phyloP scores from a whole-genome alignment of 331 rosid genomes.

The Erythrophleum ivorense region DNA sequence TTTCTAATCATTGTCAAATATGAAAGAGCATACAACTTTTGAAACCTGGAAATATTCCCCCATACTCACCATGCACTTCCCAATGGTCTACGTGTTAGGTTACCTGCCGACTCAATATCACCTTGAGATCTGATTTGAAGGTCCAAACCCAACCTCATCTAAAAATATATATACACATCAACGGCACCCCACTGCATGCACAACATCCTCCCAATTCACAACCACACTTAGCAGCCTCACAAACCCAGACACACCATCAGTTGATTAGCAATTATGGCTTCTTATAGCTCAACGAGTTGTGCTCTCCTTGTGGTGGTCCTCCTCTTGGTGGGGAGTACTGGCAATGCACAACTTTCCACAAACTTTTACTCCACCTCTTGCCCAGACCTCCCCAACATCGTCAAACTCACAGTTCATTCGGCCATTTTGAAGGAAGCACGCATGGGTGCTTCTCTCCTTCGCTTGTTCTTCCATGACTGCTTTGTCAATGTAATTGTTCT shows the following conservation, averaged over 20 bases:
- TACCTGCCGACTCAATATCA: conserved; percentile 43
- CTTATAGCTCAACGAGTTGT: conserved; percentile 33
- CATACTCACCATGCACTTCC: conserved; percentile 3
- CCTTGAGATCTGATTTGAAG: conserved; percentile 33
- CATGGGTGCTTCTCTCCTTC: conserved; percentile 95
- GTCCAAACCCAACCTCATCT: not conserved
- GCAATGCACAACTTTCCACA: conserved; percentile 64
- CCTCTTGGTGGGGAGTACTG: conserved; percentile 37
- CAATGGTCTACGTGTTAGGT: conserved; percentile 54
- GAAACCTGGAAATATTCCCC: not conserved
- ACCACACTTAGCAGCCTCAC: not conserved
- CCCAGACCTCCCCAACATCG: conserved; percentile 64
- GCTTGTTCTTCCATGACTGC: conserved; percentile 91
- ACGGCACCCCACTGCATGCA: not conserved
- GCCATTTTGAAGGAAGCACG: conserved; percentile 76
- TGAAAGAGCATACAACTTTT: not conserved
- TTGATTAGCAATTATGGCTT: conserved; percentile 49
- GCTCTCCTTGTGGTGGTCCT: conserved; percentile 40
- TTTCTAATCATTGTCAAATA: not conserved
- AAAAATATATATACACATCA: conserved; percentile 31
- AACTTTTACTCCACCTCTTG: conserved; percentile 63
- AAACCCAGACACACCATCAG: not conserved
- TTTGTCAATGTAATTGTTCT: conserved; percentile 74
- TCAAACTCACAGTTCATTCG: conserved; percentile 56
- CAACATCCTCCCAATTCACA: not conserved